Conservation (phyloP, 2,329 filamentous ascomycete species). For the Apiospora arundinis region DNA sequence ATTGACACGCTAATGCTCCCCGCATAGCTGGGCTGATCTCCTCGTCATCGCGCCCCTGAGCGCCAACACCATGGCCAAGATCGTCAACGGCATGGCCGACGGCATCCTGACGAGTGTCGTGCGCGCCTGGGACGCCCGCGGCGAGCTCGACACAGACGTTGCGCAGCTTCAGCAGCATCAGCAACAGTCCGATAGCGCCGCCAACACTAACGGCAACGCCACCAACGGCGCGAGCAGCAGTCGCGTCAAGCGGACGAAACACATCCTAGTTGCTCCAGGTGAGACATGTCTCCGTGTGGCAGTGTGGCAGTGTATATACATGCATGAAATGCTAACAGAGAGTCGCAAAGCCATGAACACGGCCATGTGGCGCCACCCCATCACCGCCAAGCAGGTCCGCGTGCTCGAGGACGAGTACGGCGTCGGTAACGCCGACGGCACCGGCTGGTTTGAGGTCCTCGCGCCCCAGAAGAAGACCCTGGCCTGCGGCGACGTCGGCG, state of each 20-base stretch:
- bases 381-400: constrained; percentile 75
- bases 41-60: constrained; percentile 81
- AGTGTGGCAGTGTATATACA: background rate
- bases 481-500: constrained; percentile 84
- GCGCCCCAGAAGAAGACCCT: constrained; percentile 76
- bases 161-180: constrained; percentile 19
- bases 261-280: constrained; percentile 73
- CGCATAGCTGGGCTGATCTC: constrained; percentile 71
- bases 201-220: background rate
- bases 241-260: constrained; percentile 55
- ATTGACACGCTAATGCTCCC: background rate
- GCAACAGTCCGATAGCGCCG: constrained; percentile 30
- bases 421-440: constrained; percentile 37
- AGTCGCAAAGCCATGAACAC: constrained; percentile 78
- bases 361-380: constrained; percentile 86
- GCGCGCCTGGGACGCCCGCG: constrained; percentile 86
- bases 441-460: constrained; percentile 73
- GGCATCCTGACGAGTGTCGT: constrained; percentile 76
- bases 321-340: background rate
- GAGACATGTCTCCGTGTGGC: background rate
- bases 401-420: constrained; percentile 80
- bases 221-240: background rate
- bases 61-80: constrained; percentile 86
- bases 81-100: constrained; percentile 79
- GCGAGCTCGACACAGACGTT: constrained; percentile 55